phyloP scores from a whole-genome alignment of 2,329 filamentous ascomycete species.

The Aspergillus sp. region DNA sequence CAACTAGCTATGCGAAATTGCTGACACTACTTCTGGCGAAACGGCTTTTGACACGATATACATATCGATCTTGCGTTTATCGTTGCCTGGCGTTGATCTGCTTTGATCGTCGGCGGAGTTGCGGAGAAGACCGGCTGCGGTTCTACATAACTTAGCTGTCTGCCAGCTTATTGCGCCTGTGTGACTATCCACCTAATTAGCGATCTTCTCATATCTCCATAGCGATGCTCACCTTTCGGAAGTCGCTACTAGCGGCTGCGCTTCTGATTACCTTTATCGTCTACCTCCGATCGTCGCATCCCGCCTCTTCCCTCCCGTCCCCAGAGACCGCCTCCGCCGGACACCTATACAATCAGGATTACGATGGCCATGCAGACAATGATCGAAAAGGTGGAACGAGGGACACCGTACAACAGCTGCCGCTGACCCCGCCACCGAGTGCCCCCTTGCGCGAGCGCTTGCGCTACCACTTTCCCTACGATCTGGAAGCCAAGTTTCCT shows the following conservation, averaged over 20 bases:
- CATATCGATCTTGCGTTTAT: not conserved
- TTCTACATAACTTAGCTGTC: not conserved
- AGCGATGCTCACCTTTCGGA: conserved; percentile 75
- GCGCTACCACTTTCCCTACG: conserved; percentile 91
- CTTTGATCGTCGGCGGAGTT: conserved; percentile 16
- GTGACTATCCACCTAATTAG: conserved; percentile 7
- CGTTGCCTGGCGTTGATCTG: not conserved
- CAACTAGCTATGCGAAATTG: conserved; percentile 16
- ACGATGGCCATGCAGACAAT: conserved; percentile 13
- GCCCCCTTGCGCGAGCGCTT: conserved; percentile 78
- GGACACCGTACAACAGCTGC: conserved; percentile 27
- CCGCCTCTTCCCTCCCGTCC: conserved; percentile 50
- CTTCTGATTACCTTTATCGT: conserved; percentile 70
- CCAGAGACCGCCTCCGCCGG: conserved; percentile 28
- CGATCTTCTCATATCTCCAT: conserved; percentile 6
- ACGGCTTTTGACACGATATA: conserved; percentile 3
- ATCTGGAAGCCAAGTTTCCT: conserved; percentile 83
- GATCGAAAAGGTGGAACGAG: conserved; percentile 17
- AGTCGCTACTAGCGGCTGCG: conserved; percentile 70
- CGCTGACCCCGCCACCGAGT: conserved; percentile 68
- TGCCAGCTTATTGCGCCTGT: not conserved
- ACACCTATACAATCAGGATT: conserved; percentile 22
- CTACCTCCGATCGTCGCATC: conserved; percentile 65
- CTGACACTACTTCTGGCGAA: conserved; percentile 11
- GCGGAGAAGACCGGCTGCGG: conserved; percentile 12